Evolutionary conservation across 345 rosid species (phyloP).

Genomic region (Murraya paniculata): DNA sequence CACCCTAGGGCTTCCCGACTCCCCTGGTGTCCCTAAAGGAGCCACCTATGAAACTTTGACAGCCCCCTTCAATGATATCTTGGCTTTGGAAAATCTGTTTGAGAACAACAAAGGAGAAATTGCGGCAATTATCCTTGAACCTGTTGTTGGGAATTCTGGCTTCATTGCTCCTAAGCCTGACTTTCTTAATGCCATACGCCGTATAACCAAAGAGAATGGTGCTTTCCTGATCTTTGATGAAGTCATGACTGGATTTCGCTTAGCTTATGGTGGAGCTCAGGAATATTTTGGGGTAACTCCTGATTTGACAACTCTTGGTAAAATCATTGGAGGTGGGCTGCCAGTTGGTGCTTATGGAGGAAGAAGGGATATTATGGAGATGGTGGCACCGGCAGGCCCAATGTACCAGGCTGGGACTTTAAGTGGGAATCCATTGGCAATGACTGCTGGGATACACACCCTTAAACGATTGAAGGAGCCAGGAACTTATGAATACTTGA

Average conservation of each 20-base stretch:
- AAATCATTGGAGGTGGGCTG: conserved; percentile 91
- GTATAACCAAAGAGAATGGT: conserved; percentile 56
- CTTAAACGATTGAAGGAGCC: conserved; percentile 66
- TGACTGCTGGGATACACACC: conserved; percentile 89
- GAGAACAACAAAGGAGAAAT: conserved; percentile 66
- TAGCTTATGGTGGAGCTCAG: conserved; percentile 93
- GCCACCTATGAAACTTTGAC: conserved; percentile 81
- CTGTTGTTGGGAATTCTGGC: conserved; percentile 91
- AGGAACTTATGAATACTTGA: conserved; percentile 73
- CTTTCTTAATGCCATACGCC: conserved; percentile 59
- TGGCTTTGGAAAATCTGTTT: conserved; percentile 60
- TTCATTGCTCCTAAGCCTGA: conserved; percentile 67
- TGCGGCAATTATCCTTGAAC: conserved; percentile 82
- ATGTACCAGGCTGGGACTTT: conserved; percentile 98
- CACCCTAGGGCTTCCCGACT: conserved; percentile 85
- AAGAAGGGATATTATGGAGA: conserved; percentile 86
- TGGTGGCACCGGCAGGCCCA: conserved; percentile 99
- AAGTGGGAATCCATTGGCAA: conserved; percentile 94
- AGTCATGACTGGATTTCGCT: conserved; percentile 93
- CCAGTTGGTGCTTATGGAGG: conserved; percentile 98
- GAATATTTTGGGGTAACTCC: conserved; percentile 84
- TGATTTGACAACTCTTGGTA: conserved; percentile 79
- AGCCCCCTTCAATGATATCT: conserved; percentile 67
- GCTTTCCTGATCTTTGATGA: conserved; percentile 82
- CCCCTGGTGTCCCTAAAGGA: conserved; percentile 91